Evolutionary conservation across 2,329 filamentous ascomycete genomes (phyloP).

Genomic region (Fulvia fulva): DNA sequence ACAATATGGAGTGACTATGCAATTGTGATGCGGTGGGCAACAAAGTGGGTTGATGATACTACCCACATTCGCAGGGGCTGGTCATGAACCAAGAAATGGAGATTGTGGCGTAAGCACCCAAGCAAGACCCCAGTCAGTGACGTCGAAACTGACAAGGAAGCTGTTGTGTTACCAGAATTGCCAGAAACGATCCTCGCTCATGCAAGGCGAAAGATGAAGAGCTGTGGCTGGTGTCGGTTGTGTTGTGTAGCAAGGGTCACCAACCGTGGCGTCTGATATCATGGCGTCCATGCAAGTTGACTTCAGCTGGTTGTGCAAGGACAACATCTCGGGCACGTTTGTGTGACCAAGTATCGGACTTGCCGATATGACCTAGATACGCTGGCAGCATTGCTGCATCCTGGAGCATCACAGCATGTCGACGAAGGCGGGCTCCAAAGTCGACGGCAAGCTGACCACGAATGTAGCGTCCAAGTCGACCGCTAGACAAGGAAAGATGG

Average conservation of each 20-base stretch:
- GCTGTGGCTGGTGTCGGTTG: not conserved
- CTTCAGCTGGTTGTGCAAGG: not conserved
- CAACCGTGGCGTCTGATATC: not conserved
- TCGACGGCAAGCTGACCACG: not conserved
- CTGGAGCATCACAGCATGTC: not conserved
- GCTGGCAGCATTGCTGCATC: not conserved
- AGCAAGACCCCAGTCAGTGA: not conserved
- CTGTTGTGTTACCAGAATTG: not conserved
- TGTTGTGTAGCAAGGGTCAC: not conserved
- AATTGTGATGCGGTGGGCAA: conserved; percentile 5
- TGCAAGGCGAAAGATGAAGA: not conserved
- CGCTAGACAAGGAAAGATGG: conserved; percentile 2
- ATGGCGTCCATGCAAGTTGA: not conserved
- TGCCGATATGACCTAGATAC: not conserved
- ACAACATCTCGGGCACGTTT: not conserved
- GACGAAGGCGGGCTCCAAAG: not conserved
- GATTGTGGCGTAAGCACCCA: not conserved
- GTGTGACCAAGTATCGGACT: not conserved
- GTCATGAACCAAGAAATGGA: not conserved
- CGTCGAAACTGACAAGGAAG: not conserved
- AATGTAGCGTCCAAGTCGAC: not conserved
- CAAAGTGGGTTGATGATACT: not conserved
- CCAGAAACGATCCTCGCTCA: not conserved
- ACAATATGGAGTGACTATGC: not conserved
- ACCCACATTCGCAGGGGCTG: not conserved